Evolutionary conservation across 139 green algal genomes (phyloP).

Genomic region (Chlamydomonas sp.): DNA sequence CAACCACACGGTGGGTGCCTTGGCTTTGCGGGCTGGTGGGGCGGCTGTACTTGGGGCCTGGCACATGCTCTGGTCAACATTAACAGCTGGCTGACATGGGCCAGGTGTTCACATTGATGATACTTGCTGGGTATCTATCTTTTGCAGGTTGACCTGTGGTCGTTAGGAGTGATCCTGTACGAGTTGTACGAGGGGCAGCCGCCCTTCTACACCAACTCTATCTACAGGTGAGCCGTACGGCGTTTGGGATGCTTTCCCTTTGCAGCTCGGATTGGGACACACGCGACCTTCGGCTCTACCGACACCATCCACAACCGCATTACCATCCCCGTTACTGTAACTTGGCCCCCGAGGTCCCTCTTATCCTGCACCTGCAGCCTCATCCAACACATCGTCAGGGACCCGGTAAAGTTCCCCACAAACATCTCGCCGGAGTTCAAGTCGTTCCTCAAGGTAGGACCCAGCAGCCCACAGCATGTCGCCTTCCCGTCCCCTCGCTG

Average conservation of each 20-base stretch:
- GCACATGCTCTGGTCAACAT: neutral
- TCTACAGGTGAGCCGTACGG: constrained; percentile 72
- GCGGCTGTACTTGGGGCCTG: no score
- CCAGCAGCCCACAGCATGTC: neutral
- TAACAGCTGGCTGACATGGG: neutral
- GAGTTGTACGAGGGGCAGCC: constrained; percentile 97
- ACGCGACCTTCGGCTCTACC: neutral
- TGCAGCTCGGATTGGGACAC: neutral
- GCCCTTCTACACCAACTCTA: constrained; percentile 99
- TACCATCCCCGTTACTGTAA: neutral
- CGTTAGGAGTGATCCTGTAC: constrained; percentile 97
- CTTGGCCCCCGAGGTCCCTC: neutral
- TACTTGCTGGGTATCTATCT: neutral
- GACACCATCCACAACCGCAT: neutral
- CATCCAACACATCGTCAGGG: constrained; percentile 77
- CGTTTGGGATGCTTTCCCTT: neutral
- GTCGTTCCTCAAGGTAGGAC: constrained; percentile 86
- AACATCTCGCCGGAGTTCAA: constrained; percentile 91
- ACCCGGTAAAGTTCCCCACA: constrained; percentile 91
- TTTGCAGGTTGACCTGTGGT: constrained; percentile 95
- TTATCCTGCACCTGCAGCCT: constrained; percentile 24
- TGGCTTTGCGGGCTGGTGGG: neutral
- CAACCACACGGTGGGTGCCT: constrained; percentile 82
- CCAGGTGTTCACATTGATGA: neutral
- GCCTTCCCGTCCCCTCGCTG: no score